A percentile compares a stretch with the other conserved stretches of the same genome.
Conservation (phyloP, 345 rosid species). For the Pugionium dolabratum region DNA sequence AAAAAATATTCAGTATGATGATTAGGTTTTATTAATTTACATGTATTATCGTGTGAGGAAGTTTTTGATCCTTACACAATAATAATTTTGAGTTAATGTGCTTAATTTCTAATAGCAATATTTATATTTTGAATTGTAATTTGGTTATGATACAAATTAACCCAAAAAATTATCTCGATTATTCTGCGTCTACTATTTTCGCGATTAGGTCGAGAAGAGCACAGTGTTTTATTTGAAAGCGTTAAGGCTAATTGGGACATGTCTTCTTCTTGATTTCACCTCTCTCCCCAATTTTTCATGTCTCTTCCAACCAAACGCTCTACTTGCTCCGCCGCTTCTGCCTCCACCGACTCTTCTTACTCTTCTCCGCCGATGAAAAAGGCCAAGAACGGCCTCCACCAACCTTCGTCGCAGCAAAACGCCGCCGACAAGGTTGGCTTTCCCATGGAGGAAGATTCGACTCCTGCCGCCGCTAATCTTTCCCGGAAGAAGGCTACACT, state of each 20-base stretch:
- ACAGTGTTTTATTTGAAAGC: slow-evolving; percentile 20
- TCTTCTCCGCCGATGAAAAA: slow-evolving; percentile 43
- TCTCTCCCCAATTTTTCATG: slow-evolving; percentile 46
- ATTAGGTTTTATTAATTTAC: no score
- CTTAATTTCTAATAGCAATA: no score
- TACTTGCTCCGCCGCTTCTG: slow-evolving; percentile 46
- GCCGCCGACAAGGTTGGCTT: slow-evolving; percentile 43
- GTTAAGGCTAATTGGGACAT: slow-evolving; percentile 25
- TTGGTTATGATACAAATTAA: no score
- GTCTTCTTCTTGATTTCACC: slow-evolving; percentile 29
- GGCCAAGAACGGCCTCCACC: slow-evolving; percentile 59
- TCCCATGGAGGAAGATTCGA: slow-evolving; percentile 65
- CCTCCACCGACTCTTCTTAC: slow-evolving; percentile 49
- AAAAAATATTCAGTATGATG: no score
- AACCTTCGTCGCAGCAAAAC: slow-evolving; percentile 29
- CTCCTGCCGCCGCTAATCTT: slow-evolving; percentile 67
- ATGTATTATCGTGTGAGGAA: no score
- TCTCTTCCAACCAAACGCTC: slow-evolving; percentile 90
- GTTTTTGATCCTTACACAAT: no score
- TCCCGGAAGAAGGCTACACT: slow-evolving; percentile 84
- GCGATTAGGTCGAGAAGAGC: slow-evolving; percentile 22
- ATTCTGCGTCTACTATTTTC: slow-evolving; percentile 3
- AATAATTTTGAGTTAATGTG: no score
- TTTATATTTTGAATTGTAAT: no score
- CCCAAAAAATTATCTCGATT: neutral